Conservation (phyloP, 192 early-diverging fungal species). For the Dissophora globulifera region DNA sequence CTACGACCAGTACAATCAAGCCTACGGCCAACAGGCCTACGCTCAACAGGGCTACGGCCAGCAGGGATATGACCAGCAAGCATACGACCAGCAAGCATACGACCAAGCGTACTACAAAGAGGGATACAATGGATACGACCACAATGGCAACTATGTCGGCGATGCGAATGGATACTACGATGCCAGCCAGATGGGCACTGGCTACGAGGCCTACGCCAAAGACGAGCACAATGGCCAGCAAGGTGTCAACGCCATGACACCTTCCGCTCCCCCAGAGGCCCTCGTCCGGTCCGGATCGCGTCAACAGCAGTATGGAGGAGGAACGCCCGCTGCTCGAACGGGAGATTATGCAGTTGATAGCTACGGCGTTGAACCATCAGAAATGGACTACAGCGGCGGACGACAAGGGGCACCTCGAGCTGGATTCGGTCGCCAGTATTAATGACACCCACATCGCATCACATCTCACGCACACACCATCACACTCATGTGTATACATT, state of each 20-base stretch:
- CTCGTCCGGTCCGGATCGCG: background rate
- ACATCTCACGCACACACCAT: conserved; percentile 1
- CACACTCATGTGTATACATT: background rate
- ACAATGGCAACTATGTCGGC: conserved; percentile 26
- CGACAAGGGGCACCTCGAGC: background rate
- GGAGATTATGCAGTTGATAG: conserved; percentile 18
- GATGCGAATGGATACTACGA: conserved; percentile 15
- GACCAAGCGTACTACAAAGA: conserved; percentile 20
- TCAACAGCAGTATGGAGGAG: background rate
- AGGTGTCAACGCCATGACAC: no score
- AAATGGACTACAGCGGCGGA: conserved; percentile 33
- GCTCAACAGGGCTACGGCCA: conserved; percentile 23
- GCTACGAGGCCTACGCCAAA: conserved; percentile 7
- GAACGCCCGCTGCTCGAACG: background rate
- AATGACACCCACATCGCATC: background rate
- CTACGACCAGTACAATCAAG: conserved; percentile 17
- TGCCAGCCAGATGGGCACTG: background rate
- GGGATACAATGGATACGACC: conserved; percentile 27
- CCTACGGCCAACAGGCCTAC: conserved; percentile 23
- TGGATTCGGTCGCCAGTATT: conserved; percentile 30
- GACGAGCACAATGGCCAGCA: background rate
- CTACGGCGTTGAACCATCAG: conserved; percentile 29
- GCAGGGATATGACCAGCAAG: conserved; percentile 31
- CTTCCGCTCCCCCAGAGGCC: conserved; percentile 10
- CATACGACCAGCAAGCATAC: conserved; percentile 32